Conservation (phyloP, 2,329 filamentous ascomycete species). For the Ascochyta pisi region DNA sequence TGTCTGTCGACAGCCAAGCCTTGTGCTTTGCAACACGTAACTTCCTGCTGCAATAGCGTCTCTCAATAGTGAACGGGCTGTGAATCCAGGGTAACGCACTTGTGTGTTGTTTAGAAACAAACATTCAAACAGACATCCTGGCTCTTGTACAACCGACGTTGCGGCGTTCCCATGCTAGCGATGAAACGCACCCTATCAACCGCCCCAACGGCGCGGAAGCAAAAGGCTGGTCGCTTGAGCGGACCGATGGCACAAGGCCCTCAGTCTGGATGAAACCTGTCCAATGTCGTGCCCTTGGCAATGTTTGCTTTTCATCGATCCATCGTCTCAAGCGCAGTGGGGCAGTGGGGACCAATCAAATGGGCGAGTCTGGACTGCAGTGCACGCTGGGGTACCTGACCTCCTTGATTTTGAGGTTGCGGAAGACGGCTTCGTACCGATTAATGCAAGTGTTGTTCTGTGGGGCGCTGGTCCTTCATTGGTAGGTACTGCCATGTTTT, state of each 20-base stretch:
- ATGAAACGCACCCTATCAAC: constrained; percentile 5
- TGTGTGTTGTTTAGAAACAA: neutral
- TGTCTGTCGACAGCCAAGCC: neutral
- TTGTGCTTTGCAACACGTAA: neutral
- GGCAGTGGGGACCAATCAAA: constrained; percentile 16
- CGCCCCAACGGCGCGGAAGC: constrained; percentile 1
- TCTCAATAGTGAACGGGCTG: neutral
- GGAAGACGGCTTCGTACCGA: constrained; percentile 13
- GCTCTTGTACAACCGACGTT: neutral
- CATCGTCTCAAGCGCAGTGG: constrained; percentile 13
- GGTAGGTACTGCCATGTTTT: constrained; percentile 1
- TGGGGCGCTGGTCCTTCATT: neutral
- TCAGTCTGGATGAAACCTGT: constrained; percentile 9
- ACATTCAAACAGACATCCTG: neutral
- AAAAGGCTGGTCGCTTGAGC: constrained; percentile 1
- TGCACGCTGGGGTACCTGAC: neutral
- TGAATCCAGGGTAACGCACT: neutral
- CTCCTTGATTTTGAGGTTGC: constrained; percentile 6
- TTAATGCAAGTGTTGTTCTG: constrained; percentile 6
- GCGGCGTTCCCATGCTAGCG: neutral
- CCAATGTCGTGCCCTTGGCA: constrained; percentile 7
- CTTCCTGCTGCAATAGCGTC: neutral
- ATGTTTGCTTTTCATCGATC: constrained; percentile 7
- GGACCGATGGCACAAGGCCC: neutral
- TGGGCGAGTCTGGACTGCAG: constrained; percentile 9